Percentiles rank a stretch among this genome's conserved stretches.
Conservation (phyloP, 139 green algal species). For the Micromonas commoda region DNA sequence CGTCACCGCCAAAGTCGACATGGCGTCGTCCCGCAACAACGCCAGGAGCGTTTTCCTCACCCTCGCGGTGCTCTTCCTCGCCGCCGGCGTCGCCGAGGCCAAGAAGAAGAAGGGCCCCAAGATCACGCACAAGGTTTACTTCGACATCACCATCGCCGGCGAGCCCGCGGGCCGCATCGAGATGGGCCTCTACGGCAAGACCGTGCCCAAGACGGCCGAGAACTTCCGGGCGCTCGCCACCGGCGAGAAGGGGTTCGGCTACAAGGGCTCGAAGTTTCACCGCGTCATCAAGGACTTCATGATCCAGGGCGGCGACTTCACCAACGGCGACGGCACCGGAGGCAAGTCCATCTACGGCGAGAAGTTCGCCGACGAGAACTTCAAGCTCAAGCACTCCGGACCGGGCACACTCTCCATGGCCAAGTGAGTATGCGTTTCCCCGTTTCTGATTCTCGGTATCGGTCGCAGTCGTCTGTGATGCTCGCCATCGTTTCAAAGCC, state of each 20-base stretch:
- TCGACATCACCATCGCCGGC: constrained; percentile 49
- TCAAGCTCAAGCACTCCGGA: constrained; percentile 66
- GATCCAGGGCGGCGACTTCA: constrained; percentile 80
- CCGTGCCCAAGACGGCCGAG: constrained; percentile 39
- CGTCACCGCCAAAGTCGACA: no score
- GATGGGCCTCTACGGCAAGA: constrained; percentile 66
- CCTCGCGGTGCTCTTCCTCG: neutral
- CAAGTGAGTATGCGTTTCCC: constrained; percentile 38
- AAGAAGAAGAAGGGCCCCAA: constrained; percentile 15
- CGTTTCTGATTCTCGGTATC: neutral
- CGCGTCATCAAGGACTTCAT: constrained; percentile 47
- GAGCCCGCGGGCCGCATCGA: constrained; percentile 55
- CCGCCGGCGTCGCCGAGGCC: neutral
- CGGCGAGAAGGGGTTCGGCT: constrained; percentile 49
- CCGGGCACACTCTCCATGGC: constrained; percentile 72
- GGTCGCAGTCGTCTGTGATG: neutral
- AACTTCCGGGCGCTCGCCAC: constrained; percentile 39
- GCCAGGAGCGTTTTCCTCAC: neutral
- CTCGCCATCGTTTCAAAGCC: neutral
- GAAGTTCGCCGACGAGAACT: constrained; percentile 76
- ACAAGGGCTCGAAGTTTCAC: constrained; percentile 45
- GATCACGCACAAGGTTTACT: constrained; percentile 47
- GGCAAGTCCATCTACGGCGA: constrained; percentile 80
- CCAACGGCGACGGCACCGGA: constrained; percentile 56
- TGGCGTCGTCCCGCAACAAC: no score